Base-by-base conservation (phyloP, 805 yeast species). In the Spathaspora gorwiae region DNA sequence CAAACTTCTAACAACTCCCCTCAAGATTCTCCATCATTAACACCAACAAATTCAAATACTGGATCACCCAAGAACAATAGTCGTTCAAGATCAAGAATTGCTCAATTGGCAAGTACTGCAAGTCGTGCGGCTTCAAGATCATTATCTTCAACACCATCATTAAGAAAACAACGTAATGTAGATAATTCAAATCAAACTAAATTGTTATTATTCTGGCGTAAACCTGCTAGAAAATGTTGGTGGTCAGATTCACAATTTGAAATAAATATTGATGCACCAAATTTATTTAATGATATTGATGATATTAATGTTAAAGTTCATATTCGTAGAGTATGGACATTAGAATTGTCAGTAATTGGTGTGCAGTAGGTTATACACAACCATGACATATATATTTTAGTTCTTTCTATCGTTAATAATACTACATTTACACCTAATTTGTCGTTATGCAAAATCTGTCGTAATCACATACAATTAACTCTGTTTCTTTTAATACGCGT, bases 151-250 rank as follows among this genome's bases (percentile, higher is more conserved):
- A 72, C 80, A 10, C 32, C 32, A 29, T 14, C 27, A 27, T 14
- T 15, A 11, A 64, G 59, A 59, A 57, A 50, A 53, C 66, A 53
- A 55, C 64, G 47, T 60, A 66, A 48, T 51, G 39, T 45, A 8
- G 80, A 73, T 59, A 29, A 29, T 29, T 64, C 54, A 24, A 69
- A 62, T 53, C 71, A 68, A 39, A 66, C 71, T 5, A 94, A 94
- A 63, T 74, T 94, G 42, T 72, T 94, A 33, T 68, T 94, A 43
- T 94, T 94, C 60, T 94, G 99, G 98, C 78, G 96, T 51, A 94
- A 94, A 61, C 99, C 99, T 1, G 99, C 99, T 2, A 78, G 98
- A 59, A 94, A 94, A 61, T 94, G 99, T 68, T 94, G 99, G 99
- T 94, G 99, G 99, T 76, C 87, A 6, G 80, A 81, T 60, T 79